phyloP scores from a whole-genome alignment of 2,329 filamentous ascomycete genomes.

The Coniella vitis region DNA sequence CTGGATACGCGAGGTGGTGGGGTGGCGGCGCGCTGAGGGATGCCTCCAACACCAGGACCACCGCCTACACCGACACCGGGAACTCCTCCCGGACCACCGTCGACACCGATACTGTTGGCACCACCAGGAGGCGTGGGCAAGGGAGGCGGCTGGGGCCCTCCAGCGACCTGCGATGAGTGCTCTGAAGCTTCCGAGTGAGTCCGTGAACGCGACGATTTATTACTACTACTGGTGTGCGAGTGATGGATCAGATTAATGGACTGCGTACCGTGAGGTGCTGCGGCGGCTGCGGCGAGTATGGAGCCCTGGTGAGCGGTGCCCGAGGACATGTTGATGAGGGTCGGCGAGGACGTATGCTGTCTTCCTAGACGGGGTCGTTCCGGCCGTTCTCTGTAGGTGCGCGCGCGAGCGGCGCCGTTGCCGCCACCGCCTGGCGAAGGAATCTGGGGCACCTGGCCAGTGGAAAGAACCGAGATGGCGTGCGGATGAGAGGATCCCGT shows the following conservation, averaged over 20 bases:
- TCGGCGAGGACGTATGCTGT: constrained; percentile 77
- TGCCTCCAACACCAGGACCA: too few relatives aligned
- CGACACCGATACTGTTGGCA: constrained; percentile 32
- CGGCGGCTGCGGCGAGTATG: constrained; percentile 23
- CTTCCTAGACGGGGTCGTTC: constrained; percentile 56
- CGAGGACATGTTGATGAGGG: constrained; percentile 53
- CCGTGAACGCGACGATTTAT: constrained; percentile 36
- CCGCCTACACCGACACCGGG: too few relatives aligned
- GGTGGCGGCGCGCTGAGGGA: constrained; percentile 47
- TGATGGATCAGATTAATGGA: constrained; percentile 21
- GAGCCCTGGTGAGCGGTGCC: constrained; percentile 34
- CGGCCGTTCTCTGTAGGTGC: constrained; percentile 49
- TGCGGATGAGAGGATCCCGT: constrained; percentile 29
- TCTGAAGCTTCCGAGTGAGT: constrained; percentile 54
- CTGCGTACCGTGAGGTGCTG: constrained; percentile 29
- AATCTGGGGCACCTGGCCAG: constrained; percentile 71
- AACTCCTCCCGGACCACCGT: too few relatives aligned
- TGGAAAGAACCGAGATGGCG: constrained; percentile 68
- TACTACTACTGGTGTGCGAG: constrained; percentile 25
- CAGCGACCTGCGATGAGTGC: constrained; percentile 26
- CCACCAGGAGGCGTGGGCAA: constrained; percentile 36
- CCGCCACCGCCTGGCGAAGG: constrained; percentile 80
- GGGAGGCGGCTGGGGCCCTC: constrained; percentile 40
- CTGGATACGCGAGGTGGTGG: constrained; percentile 41
- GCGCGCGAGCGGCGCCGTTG: constrained; percentile 54